Percentiles rank a stretch among this genome's conserved stretches.
phyloP scores from a whole-genome alignment of 331 rosid species.

The Cydonia oblonga region DNA sequence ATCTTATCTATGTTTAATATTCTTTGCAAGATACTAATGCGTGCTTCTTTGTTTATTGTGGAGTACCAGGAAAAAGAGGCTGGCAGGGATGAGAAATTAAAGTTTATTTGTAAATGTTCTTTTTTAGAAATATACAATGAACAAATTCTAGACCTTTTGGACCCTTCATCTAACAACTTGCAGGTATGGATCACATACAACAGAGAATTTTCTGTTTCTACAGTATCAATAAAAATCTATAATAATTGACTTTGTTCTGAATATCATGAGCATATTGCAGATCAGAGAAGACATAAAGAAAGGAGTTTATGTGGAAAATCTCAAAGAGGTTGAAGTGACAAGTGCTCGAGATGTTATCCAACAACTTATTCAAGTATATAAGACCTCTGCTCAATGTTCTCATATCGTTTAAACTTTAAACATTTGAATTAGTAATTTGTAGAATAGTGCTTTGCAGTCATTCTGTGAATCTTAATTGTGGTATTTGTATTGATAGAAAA shows the following conservation, averaged over 20 bases:
- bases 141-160: conserved; percentile 94
- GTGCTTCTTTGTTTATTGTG: conserved; percentile 7
- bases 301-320: conserved; percentile 87
- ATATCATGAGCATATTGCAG: conserved; percentile 29
- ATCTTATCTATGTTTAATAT: neutral
- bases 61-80: conserved; percentile 71
- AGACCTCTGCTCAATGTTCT: conserved; percentile 1
- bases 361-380: conserved; percentile 69
- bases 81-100: conserved; percentile 79
- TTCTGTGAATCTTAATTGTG: neutral
- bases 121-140: conserved; percentile 95
- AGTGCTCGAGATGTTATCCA: conserved; percentile 94
- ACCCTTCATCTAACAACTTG: conserved; percentile 75
- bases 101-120: conserved; percentile 81
- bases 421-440: neutral
- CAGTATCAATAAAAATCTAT: neutral
- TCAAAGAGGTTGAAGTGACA: conserved; percentile 77
- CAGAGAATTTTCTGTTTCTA: neutral
- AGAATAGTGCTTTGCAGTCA: neutral
- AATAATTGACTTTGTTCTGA: neutral
- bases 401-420: conserved; percentile 9
- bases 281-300: conserved; percentile 89
- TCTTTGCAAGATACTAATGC: neutral
- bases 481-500: neutral
- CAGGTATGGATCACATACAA: conserved; percentile 43